Conservation (phyloP, 352 stramenopile species). For the Globisporangium abappressorium region DNA sequence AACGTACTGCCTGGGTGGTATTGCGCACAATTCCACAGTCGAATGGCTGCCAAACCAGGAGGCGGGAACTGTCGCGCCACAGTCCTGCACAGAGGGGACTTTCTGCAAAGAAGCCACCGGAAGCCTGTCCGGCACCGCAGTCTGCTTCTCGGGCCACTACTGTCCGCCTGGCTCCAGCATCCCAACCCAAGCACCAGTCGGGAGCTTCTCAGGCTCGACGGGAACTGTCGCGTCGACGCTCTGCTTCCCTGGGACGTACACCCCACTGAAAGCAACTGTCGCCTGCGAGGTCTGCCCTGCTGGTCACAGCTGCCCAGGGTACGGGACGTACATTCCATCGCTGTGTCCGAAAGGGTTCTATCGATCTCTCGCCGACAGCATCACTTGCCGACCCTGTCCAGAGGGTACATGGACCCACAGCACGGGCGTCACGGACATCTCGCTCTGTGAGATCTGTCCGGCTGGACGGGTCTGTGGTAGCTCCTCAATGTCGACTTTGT, state of each 20-base stretch:
- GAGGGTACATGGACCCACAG: conserved; percentile 93
- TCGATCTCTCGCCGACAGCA: conserved; percentile 92
- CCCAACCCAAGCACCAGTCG: conserved; percentile 89
- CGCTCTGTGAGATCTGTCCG: conserved; percentile 93
- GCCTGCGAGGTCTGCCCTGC: conserved; percentile 92
- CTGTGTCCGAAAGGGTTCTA: conserved; percentile 94
- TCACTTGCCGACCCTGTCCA: conserved; percentile 94
- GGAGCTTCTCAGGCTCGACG: conserved; percentile 86
- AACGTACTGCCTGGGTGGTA: conserved; percentile 95
- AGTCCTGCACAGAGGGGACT: conserved; percentile 94
- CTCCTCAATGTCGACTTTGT: conserved; percentile 84
- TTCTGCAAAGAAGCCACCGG: conserved; percentile 89
- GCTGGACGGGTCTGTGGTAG: conserved; percentile 92
- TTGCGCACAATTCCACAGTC: conserved; percentile 90
- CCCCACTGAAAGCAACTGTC: conserved; percentile 85
- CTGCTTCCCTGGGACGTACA: conserved; percentile 97
- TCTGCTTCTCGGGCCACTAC: conserved; percentile 95
- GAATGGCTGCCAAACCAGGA: conserved; percentile 89
- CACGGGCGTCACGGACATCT: conserved; percentile 93
- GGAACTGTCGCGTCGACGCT: conserved; percentile 92
- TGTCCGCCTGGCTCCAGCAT: conserved; percentile 89
- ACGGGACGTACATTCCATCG: conserved; percentile 95
- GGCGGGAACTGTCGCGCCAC: conserved; percentile 81
- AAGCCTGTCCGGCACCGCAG: conserved; percentile 70
- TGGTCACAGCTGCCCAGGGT: conserved; percentile 91